phyloP scores from a whole-genome alignment of 495 filamentous ascomycete genomes.

The Aspergillus homomorphus region DNA sequence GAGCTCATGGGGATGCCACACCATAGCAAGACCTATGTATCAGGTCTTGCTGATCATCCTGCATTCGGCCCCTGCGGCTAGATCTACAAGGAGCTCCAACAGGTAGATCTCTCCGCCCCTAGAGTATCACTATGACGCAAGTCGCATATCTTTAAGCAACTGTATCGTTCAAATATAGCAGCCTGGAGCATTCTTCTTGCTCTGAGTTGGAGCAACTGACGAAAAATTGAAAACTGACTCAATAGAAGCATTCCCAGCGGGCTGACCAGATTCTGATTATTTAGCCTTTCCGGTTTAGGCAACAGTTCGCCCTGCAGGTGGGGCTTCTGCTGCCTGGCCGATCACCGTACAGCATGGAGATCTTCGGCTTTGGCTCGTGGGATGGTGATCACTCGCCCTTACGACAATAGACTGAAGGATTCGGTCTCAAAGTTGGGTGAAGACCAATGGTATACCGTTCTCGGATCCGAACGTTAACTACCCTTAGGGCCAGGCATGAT shows the following conservation, averaged over 20 bases:
- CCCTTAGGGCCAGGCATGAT: not conserved
- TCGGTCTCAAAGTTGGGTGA: not conserved
- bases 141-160: too few species aligned
- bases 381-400: not conserved
- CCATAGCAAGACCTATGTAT: not conserved
- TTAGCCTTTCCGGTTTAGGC: not conserved
- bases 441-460: not conserved
- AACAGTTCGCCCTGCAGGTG: constrained; percentile 1
- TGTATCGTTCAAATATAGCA: too few species aligned
- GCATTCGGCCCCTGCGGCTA: too few species aligned
- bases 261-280: not conserved
- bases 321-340: constrained; percentile 21
- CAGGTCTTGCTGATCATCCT: not conserved
- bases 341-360: not conserved
- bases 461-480: not conserved
- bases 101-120: too few species aligned
- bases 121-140: too few species aligned
- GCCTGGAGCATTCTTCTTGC: too few species aligned
- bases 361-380: not conserved
- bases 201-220: too few species aligned
- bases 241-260: not conserved
- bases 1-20: not conserved
- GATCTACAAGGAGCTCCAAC: too few species aligned
- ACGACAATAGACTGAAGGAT: not conserved
- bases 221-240: too few species aligned